Evolutionary conservation across 148 eudicot genomes (phyloP), one percentile per base, ranked within the genome.

Genomic region (Cornus suecica): DNA sequence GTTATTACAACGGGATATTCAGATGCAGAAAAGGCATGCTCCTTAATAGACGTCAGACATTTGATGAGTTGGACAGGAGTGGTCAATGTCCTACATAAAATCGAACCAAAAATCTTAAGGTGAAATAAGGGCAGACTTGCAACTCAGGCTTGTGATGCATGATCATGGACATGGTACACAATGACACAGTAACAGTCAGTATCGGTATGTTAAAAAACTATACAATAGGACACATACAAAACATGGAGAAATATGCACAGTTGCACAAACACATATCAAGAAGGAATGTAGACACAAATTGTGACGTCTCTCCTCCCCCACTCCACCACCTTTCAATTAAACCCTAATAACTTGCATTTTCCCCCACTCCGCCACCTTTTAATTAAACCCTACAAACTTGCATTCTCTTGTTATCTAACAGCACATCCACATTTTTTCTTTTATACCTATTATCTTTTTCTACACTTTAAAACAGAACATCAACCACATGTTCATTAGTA

Each of bases 1-100:
- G 97, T 94, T 79, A 94, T 86, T 70, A 94, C 89, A 61, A 88
- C 89, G 69, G 98, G 97, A 79, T 90, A 94, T 7, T 87, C 87
- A 5, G 98, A 94, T 74, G 84, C 82, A 61, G 80, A 68, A 81
- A 94, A 94, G 32, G 98, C 98, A 78, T 91, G 85, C 45, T 90
- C 87, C 78, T 84, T 85, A 28, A 94, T 91, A 24, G 94, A 90
- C 76, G 64, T 84, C 71, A 94, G 80, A 80, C 98, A 94, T 82
- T 60, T 85, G 37, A 87, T 77, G 69, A 94, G 94, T 77, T 79
- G 71, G 54, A 94, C 97, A 6, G 98, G 97, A 67, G 93, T 37
- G 22, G 98, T 94, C 87, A 94, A 74, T 52, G 98, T 94, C 89
- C 98, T 94, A 65, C 56, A 83, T 13, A 14, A 66, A 51, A 10